Evolutionary conservation across 1,139 yeast genomes (phyloP), one percentile per base, ranked within the genome.

Genomic region (Suhomyces guaymorum): DNA sequence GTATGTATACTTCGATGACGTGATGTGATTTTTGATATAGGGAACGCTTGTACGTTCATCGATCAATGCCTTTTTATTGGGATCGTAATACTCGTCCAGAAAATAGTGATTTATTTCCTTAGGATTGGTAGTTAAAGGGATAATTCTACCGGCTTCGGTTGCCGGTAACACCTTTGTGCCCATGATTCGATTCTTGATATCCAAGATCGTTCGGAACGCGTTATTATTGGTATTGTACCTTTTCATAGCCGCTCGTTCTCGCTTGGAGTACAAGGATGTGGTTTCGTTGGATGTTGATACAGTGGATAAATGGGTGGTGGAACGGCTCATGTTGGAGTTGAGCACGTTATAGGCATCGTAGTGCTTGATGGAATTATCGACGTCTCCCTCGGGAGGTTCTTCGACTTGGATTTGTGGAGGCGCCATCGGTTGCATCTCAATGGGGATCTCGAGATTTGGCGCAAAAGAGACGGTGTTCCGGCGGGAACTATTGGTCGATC

Each of bases 1-100:
- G 2, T 84, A 44, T 4, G 92, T 82, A 61, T 94, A 92, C 50
- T 90, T 81, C 2, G 97, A 85, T 1, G 97, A 89, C 1, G 95
- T 86, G 42, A 92, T 82, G 22, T 70, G 51, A 59, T 92, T 92
- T 43, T 73, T 61, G 38, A 74, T 54, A 53, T 84, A 92, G 0
- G 89, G 80, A 32, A 59, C 70, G n/a, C 70, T 63, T 4, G 75
- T 73, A 42, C 96, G 65, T 50, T 83, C 90, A 55, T 89, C 96
- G 2, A 82, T 55, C 30, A 78, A 58, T 1, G 56, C 51, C 24
- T 53, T 55, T 13, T 42, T 43, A 8, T 49, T 43, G 2, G 48
- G 37, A 37, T 57, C 59, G 39, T 66, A 66, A 34, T 47, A 59
- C 9, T 49, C 53, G 27, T 58, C 63, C 16, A 53, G 56, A 40